Conservation (phyloP, 2,329 filamentous ascomycete species). For the Pseudocercospora eumusae region DNA sequence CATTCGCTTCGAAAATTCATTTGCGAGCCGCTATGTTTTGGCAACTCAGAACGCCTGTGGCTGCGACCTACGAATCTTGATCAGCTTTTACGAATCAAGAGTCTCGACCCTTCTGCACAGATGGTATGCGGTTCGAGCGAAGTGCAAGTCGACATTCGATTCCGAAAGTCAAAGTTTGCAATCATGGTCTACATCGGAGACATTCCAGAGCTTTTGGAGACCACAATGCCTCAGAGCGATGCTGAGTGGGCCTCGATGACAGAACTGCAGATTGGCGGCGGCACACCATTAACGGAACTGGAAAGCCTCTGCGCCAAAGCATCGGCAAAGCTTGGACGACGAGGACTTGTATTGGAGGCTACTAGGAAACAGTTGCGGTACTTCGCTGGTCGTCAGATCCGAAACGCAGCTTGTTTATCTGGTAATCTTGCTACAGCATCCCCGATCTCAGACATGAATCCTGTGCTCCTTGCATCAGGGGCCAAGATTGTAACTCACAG, state of each 20-base stretch:
- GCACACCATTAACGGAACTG: constrained; percentile 57
- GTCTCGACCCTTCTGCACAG: constrained; percentile 78
- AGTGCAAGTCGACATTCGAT: constrained; percentile 97
- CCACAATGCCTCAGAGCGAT: constrained; percentile 73
- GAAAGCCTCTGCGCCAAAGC: constrained; percentile 82
- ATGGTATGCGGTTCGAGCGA: constrained; percentile 95
- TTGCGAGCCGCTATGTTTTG: constrained; percentile 51
- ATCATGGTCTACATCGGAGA: constrained; percentile 91
- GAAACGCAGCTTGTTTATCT: constrained; percentile 95
- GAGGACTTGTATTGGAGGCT: constrained; percentile 78
- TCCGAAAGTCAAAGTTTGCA: constrained; percentile 89
- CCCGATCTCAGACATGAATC: constrained; percentile 94
- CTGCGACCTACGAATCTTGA: constrained; percentile 83
- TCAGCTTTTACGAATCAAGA: constrained; percentile 90
- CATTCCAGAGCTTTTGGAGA: constrained; percentile 84
- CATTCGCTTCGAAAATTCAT: neutral
- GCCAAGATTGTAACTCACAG: constrained; percentile 80
- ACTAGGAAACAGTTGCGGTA: constrained; percentile 93
- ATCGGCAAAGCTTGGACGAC: constrained; percentile 72
- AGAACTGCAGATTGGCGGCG: constrained; percentile 86
- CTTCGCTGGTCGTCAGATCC: constrained; percentile 92
- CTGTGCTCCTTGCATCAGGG: constrained; percentile 85
- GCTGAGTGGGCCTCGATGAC: constrained; percentile 70
- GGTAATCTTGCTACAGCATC: constrained; percentile 93
- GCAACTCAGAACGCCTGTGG: constrained; percentile 93